phyloP scores from a whole-genome alignment of 441 rosid genomes.

The Gossypium lobatum region DNA sequence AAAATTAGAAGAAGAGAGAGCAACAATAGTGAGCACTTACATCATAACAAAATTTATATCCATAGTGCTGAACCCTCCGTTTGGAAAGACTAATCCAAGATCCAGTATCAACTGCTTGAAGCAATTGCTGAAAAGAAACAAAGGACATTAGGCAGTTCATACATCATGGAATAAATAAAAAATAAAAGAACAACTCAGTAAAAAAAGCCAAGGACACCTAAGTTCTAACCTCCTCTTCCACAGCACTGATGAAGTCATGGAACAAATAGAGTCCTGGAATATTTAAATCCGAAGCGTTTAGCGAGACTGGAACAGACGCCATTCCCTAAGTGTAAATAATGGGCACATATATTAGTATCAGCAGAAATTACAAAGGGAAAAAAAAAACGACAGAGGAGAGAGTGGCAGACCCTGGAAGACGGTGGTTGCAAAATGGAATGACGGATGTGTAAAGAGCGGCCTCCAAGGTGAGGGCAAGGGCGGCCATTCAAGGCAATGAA shows the following conservation, averaged over 20 bases:
- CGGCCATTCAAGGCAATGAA: constrained; percentile 41
- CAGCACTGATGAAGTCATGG: constrained; percentile 52
- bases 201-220: background rate
- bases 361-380: background rate
- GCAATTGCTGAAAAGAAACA: constrained; percentile 49
- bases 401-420: constrained; percentile 30
- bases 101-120: constrained; percentile 70
- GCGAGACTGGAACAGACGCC: constrained; percentile 44
- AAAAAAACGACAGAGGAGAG: background rate
- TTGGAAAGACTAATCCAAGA: constrained; percentile 77
- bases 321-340: constrained; percentile 29
- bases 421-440: constrained; percentile 53
- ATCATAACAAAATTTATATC: constrained; percentile 79
- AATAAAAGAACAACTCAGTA: background rate
- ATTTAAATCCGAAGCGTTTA: constrained; percentile 53
- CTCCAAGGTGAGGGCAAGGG: constrained; percentile 57
- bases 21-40: constrained; percentile 29
- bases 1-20: background rate
- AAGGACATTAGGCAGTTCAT: background rate
- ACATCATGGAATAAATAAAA: background rate
- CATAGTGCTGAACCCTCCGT: constrained; percentile 93
- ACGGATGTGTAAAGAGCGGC: constrained; percentile 66
- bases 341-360: background rate
- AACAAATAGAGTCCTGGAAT: constrained; percentile 72
- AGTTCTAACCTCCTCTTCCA: constrained; percentile 59